Evolutionary conservation across 768 basidiomycete species (phyloP).

Genomic region (Trametes maxima): DNA sequence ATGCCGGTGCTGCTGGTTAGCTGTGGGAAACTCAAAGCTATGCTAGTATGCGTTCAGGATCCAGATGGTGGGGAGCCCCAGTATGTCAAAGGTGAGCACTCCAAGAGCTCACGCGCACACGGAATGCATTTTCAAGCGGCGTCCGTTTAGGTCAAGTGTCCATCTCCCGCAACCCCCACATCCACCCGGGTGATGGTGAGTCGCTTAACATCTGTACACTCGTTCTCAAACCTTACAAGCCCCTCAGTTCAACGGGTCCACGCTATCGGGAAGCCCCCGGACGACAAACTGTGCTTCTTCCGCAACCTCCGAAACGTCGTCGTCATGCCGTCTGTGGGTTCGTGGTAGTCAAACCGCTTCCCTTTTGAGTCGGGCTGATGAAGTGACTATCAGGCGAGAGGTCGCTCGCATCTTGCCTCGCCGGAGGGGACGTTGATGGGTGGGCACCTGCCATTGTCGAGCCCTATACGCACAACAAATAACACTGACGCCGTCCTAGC

Average conservation of each 20-base stretch:
- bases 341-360: constrained; percentile 16
- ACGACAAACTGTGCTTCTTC: constrained; percentile 57
- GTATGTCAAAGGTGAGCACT: constrained; percentile 55
- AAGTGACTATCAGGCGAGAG: constrained; percentile 46
- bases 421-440: constrained; percentile 82
- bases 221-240: neutral
- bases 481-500: constrained; percentile 37
- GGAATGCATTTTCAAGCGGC: neutral
- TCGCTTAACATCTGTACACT: neutral
- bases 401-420: constrained; percentile 71
- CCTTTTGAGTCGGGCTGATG: neutral
- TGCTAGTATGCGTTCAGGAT: constrained; percentile 60
- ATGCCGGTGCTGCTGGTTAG: neutral
- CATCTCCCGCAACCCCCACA: constrained; percentile 73
- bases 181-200: constrained; percentile 77
- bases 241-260: constrained; percentile 64
- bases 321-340: constrained; percentile 68
- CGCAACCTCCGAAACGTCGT: constrained; percentile 67
- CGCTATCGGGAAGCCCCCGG: constrained; percentile 72
- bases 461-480: neutral
- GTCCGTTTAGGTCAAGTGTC: constrained; percentile 22
- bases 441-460: constrained; percentile 27
- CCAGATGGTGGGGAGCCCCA: constrained; percentile 49
- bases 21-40: neutral
- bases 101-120: constrained; percentile 24